Percentiles rank a stretch among this genome's conserved stretches.
These are phyloP conservation scores for Aspergillus tamarii DNA, from an alignment of 2,329 filamentous ascomycete genomes.

Conservation along the genomic window DNA sequence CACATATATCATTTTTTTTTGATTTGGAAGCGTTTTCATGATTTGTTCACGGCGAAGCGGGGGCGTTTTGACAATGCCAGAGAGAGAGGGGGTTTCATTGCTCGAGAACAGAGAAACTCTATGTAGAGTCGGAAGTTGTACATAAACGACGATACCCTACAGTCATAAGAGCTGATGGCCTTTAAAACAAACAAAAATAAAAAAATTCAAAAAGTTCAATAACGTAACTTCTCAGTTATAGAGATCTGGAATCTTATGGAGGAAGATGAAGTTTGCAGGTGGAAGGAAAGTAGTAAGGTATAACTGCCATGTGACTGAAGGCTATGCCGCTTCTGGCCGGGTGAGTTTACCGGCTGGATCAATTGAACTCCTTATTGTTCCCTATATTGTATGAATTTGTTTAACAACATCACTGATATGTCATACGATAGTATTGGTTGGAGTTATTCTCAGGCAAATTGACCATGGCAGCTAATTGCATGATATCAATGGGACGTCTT, in stretches of 20 bases:
- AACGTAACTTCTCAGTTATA: too few relatives aligned
- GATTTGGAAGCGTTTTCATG: conserved; percentile 1
- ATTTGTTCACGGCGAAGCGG: not conserved
- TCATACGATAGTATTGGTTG: not conserved
- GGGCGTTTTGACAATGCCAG: conserved; percentile 3
- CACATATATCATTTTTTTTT: conserved; percentile 4
- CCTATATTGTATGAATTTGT: not conserved
- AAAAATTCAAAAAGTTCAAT: conserved; percentile 11
- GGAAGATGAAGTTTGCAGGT: not conserved
- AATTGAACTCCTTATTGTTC: not conserved
- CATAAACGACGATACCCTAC: conserved; percentile 15
- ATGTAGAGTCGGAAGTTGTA: conserved; percentile 7
- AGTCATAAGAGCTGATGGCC: not conserved
- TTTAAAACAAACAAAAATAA: not conserved
- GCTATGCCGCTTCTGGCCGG: not conserved
- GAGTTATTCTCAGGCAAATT: not conserved
- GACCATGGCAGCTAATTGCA: not conserved
- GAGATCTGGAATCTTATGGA: not conserved
- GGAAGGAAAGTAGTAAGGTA: not conserved
- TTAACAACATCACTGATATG: not conserved
- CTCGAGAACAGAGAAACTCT: not conserved
- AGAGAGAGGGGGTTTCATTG: conserved; percentile 1
- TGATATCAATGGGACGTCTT: not conserved
- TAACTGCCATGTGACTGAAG: not conserved
- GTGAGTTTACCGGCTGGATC: not conserved